Evolutionary conservation across 192 early-diverging fungal genomes (phyloP).

Genomic region (Chytriomyces sp.): DNA sequence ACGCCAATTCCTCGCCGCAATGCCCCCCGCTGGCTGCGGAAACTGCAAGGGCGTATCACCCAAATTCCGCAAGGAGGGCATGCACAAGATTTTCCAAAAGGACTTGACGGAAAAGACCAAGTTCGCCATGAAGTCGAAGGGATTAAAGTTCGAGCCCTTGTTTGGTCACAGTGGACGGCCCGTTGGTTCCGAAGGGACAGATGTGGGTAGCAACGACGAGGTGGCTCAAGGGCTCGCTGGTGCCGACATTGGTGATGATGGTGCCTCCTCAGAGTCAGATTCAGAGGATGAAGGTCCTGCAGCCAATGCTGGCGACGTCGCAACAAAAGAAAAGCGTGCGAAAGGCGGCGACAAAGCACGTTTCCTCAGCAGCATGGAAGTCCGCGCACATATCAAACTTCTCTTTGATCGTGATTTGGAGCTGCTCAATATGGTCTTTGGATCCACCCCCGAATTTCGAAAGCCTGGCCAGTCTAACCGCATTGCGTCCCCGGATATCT

Average conservation of each 20-base stretch:
- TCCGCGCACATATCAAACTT: slow-evolving; percentile 74
- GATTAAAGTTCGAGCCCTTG: slow-evolving; percentile 47
- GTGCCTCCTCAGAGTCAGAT: slow-evolving; percentile 7
- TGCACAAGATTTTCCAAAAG: slow-evolving; percentile 83
- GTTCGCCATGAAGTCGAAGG: slow-evolving; percentile 59
- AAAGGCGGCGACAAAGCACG: slow-evolving; percentile 28
- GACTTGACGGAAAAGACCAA: slow-evolving; percentile 69
- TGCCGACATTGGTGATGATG: slow-evolving; percentile 35
- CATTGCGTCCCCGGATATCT: slow-evolving; percentile 73
- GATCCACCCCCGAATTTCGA: slow-evolving; percentile 35
- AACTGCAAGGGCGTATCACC: slow-evolving; percentile 59
- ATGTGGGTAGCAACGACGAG: slow-evolving; percentile 17
- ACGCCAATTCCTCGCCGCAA: slow-evolving; percentile 49
- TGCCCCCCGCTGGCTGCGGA: slow-evolving; percentile 42
- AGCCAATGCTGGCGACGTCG: slow-evolving; percentile 16
- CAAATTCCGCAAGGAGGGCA: slow-evolving; percentile 78
- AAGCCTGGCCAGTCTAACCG: slow-evolving; percentile 14
- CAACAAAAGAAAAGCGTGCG: background rate
- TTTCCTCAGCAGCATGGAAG: slow-evolving; percentile 72
- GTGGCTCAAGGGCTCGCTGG: slow-evolving; percentile 9
- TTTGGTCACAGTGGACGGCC: slow-evolving; percentile 13
- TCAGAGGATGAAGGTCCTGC: slow-evolving; percentile 27
- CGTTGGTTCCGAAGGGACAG: background rate
- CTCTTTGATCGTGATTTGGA: slow-evolving; percentile 78
- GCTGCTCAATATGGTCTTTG: slow-evolving; percentile 82